Base-by-base conservation (phyloP, 148 eudicot species). In the Chenopodium quinoa region DNA sequence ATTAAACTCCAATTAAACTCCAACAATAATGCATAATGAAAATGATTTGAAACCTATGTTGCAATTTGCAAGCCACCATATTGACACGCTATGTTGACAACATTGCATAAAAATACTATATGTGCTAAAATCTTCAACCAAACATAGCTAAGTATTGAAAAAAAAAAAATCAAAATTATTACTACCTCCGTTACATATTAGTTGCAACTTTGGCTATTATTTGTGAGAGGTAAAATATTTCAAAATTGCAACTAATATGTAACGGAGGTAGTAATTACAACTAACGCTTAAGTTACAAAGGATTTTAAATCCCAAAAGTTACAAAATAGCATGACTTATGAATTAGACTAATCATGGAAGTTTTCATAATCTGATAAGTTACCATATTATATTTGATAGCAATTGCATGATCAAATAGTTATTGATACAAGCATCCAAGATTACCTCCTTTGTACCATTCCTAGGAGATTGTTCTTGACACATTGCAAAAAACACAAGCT, bases 401-500 rank as follows among this genome's bases (percentile, higher is more conserved):
- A 74, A 25, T 74, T 74, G 63, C 64, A 74, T 74, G 77, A 74
- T 74, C 63, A 47, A 73, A 48, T 14, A 14, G 17, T 46, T 73
- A 46, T 25, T 47, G 25, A 23, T n/a, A 73, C 50, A 71, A 34
- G 74, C 22, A 73, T 73, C 58, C 13, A 73, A 23, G 13, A 31
- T 48, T 22, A 73, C 76, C 76, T 46, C 12, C 19, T 25, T 67
- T 20, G 10, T 8, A 60, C 16, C 44, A 25, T n/a, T 65, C 44
- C 60, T 78, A 85, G 75, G 82, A 78, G 1, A 19, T 74, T 69
- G 71, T 10, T 13, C 17, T 78, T 67, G 86, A 82, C 81, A 83
- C 86, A 75, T 90, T 88, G 86, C 94, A 91, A 86, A 90, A 91
- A 23, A 93, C 60, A 85, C 93, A 90, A 81, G 76, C 78, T 48